Evolutionary conservation across 2,329 filamentous ascomycete genomes (phyloP), one percentile per base, ranked within the genome.

Genomic region (Hymenoscyphus linearis): DNA sequence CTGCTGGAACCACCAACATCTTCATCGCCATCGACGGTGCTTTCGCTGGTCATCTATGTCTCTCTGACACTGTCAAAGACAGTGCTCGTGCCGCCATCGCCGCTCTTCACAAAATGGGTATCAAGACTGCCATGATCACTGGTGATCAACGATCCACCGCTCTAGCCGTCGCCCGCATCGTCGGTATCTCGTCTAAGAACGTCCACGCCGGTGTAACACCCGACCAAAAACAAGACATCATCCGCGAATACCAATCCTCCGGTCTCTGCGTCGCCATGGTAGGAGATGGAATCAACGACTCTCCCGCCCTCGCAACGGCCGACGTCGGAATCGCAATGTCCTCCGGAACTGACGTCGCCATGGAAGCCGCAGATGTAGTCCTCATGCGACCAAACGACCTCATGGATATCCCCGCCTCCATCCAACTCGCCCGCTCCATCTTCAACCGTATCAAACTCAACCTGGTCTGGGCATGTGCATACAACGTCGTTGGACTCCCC

Each of bases 251-350:
- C 18, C 91, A 97, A 76, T 79, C 81, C 0, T 75, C 80, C 57
- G 91, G 91, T 63, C 84, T 92, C 69, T 80, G 89, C 56, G 91
- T 98, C 27, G 95, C 91, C 67, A 99, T 99, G 95, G 93, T 98
- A 14, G 93, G 95, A 58, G 95, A 99, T 74, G 95, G 95, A 50
- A 97, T 99, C 82, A 99, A 99, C 76, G 95, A 99, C 78, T 96
- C 92, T 0, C 95, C 95, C 0, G 95, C 95, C 0, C 85, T 99
- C 12, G 95, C 92, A 0, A 96, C 92, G 0, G 93, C 95, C 12
- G 87, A 96, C 68, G 86, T 98, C 31, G 95, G 95, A 65, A 96
- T 99, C 67, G 93, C 93, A 61, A 91, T 99, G 75, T 84, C 91
- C 4, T 92, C 88, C 7, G 95, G 95, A 60, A 98, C 95, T 0